Conservation (phyloP, 1,284 basidiomycete genomes). For the Papiliotrema nemorosa region DNA sequence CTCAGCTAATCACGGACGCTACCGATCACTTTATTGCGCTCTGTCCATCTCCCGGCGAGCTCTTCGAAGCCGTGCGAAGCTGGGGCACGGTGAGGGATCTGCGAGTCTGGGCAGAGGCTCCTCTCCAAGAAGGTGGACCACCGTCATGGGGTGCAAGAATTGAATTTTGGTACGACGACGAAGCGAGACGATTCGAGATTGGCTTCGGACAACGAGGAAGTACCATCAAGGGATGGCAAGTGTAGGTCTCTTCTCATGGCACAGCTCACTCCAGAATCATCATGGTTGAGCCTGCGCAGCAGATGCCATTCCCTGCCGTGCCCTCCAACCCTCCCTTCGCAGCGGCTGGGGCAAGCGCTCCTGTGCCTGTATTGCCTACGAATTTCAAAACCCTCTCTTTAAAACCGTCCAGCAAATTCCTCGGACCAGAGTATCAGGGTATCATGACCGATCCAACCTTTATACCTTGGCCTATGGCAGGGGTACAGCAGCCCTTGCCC, state of each 20-base stretch:
- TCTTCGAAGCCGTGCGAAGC: constrained; percentile 68
- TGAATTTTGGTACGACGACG: constrained; percentile 85
- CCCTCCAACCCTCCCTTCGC: neutral
- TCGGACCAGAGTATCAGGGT: no score
- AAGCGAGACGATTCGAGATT: constrained; percentile 70
- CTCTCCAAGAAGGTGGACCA: constrained; percentile 28
- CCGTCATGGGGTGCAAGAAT: constrained; percentile 65
- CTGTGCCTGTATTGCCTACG: neutral
- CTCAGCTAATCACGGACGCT: constrained; percentile 55
- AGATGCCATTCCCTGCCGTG: neutral
- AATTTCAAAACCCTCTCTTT: no score
- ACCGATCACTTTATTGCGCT: constrained; percentile 70
- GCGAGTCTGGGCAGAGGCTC: constrained; percentile 17
- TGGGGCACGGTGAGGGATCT: constrained; percentile 40
- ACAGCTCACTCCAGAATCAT: constrained; percentile 15
- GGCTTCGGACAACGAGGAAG: constrained; percentile 34
- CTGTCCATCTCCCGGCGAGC: constrained; percentile 63
- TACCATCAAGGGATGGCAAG: constrained; percentile 32
- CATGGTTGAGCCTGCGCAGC: neutral
- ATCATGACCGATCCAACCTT: no score
- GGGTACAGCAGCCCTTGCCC: constrained; percentile 3
- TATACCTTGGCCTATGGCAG: no score
- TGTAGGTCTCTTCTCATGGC: no score
- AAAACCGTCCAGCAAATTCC: no score
- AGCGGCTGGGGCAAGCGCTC: no score